Evolutionary conservation across 306 rosid species (phyloP), one percentile per base, ranked within the genome.

Genomic region (Cercis canadensis): DNA sequence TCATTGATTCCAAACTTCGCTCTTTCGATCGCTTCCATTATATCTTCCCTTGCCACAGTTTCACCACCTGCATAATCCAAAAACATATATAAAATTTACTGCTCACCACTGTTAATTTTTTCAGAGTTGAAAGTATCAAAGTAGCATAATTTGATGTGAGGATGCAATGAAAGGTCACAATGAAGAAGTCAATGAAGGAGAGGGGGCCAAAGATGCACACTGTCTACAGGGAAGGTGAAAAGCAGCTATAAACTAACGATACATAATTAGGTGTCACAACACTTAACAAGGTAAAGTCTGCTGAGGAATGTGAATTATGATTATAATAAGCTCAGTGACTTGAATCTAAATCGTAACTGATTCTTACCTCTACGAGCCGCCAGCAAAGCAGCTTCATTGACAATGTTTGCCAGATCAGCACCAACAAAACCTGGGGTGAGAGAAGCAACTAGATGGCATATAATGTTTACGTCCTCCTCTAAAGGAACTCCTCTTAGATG

Each of bases 1-100:
- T 80, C 87, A 74, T 78, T 88, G 67, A 93, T 90, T 36, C 96
- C 97, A 65, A 84, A 93, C 76, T 88, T 90, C 34, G 98, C 96
- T 83, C 98, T 90, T 80, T 90, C 97, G 52, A 90, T 83, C 8
- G 98, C 98, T 84, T 87, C 96, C 96, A 90, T 88, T 78, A 90
- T 78, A 69, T 90, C 97, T 75, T 87, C 98, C 77, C 97, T 88
- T 57, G 80, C 82, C 63, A 93, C 93, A 39, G 56, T 81, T 74
- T 93, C 92, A 77, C 89, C 84, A 56, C 96, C 98, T 92, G 83
- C 66, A 71, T 31, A 65, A 7, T 65, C 56, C 67, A 79, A 41
- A 70, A 52, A 37, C 47, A 41, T 6, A 74, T 17, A 36, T 24
- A 4, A 32, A 1, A 40, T 34, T 54, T 0, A 11, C 21, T 39